phyloP scores from a whole-genome alignment of 2,329 filamentous ascomycete genomes.

The Alternaria atra region DNA sequence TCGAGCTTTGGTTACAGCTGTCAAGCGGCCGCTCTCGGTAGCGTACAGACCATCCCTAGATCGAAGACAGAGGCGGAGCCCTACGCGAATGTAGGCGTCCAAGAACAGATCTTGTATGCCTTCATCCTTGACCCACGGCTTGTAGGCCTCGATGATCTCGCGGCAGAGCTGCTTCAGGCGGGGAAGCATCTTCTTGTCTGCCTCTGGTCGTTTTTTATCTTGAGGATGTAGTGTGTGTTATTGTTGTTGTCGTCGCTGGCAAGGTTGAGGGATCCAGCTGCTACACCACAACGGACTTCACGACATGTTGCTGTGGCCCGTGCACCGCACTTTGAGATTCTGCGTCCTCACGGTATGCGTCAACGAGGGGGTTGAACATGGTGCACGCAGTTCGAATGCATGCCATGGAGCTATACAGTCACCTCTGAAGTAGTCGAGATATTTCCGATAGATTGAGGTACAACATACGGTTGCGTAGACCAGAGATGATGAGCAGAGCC shows the following conservation, averaged over 20 bases:
- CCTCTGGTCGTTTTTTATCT: not conserved
- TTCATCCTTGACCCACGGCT: not conserved
- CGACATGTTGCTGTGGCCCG: slow-evolving; percentile 13
- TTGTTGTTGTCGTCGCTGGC: not conserved
- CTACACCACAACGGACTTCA: slow-evolving; percentile 9
- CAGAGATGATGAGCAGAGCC: not conserved
- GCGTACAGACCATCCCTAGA: not conserved
- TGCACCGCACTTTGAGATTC: slow-evolving; percentile 7
- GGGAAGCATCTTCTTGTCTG: not conserved
- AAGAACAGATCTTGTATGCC: not conserved
- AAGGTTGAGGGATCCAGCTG: not conserved
- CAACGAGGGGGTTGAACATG: not conserved
- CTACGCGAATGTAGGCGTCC: not conserved
- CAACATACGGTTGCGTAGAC: slow-evolving; percentile 1
- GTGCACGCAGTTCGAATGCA: not conserved
- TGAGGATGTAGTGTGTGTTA: not conserved
- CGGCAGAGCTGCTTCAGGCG: not conserved
- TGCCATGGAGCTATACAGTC: not conserved
- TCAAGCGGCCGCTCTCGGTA: not conserved
- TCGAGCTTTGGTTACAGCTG: not conserved
- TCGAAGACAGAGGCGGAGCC: not conserved
- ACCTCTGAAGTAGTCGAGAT: not conserved
- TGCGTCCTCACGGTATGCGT: not conserved
- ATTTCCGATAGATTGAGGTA: not conserved
- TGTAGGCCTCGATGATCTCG: not conserved